Evolutionary conservation across 176 grass and related monocot species (phyloP).

Genomic region (Hordeum vulgare): DNA sequence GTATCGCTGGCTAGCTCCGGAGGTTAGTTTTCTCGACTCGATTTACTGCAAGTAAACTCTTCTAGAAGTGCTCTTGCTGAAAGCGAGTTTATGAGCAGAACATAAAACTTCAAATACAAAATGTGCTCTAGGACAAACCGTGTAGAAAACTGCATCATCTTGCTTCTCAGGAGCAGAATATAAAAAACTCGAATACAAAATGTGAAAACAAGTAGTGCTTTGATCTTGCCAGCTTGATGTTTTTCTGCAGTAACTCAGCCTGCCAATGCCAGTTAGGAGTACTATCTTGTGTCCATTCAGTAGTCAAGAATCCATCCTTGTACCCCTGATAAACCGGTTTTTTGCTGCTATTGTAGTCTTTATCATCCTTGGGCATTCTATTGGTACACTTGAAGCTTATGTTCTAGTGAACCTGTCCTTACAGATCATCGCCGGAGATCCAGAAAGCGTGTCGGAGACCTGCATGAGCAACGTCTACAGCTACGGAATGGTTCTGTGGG

Average conservation of each 20-base stretch:
- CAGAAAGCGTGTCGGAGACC: constrained; percentile 75
- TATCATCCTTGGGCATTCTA: background rate
- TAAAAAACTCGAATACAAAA: too few relatives aligned
- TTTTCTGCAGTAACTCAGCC: too few relatives aligned
- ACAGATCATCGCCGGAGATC: constrained; percentile 94
- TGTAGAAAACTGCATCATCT: background rate
- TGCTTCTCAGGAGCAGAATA: background rate
- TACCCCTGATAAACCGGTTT: background rate
- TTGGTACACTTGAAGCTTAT: background rate
- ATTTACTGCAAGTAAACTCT: background rate
- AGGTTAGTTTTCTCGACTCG: constrained; percentile 54
- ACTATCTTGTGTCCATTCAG: background rate
- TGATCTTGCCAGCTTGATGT: too few relatives aligned
- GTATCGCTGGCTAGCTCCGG: constrained; percentile 92
- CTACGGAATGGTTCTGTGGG: constrained; percentile 94
- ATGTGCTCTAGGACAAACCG: background rate
- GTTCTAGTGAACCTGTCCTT: constrained; percentile 6
- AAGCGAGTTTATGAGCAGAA: constrained; percentile 14
- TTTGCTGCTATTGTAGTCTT: background rate
- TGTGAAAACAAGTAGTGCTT: too few relatives aligned
- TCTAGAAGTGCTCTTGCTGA: background rate
- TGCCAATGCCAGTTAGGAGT: too few relatives aligned
- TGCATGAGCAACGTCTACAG: constrained; percentile 99
- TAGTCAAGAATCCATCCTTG: background rate
- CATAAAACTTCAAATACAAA: too few relatives aligned